These are phyloP conservation scores for Geranium brycei DNA, from an alignment of 345 rosid genomes.

Conservation along the genomic window DNA sequence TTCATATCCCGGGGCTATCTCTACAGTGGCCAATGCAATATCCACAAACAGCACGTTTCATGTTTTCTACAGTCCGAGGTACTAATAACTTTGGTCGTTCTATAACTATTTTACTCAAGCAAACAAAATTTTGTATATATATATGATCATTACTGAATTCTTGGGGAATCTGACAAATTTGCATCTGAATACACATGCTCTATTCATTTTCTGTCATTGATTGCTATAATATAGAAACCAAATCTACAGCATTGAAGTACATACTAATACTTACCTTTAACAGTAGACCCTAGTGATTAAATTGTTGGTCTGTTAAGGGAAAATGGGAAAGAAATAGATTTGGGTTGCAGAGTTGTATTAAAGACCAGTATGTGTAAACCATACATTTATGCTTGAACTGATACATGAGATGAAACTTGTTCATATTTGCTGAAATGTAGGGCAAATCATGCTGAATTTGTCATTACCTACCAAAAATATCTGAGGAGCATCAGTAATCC, in stretches of 20 bases:
- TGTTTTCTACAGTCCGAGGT: constrained; percentile 87
- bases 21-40: constrained; percentile 54
- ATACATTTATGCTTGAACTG: background rate
- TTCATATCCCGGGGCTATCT: constrained; percentile 37
- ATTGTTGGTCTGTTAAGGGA: too few species aligned
- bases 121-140: background rate
- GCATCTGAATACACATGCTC: too few species aligned
- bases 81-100: constrained; percentile 5
- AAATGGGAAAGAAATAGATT: too few species aligned
- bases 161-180: too few species aligned
- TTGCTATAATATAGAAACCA: too few species aligned
- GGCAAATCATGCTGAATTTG: constrained; percentile 75
- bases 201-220: too few species aligned
- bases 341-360: background rate
- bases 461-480: constrained; percentile 61
- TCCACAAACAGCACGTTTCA: constrained; percentile 52
- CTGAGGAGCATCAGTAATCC: constrained; percentile 44
- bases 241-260: too few species aligned
- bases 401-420: constrained; percentile 1
- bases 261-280: too few species aligned
- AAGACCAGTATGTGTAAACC: background rate
- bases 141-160: too few species aligned
- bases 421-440: constrained; percentile 32
- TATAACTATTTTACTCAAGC: background rate
- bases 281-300: too few species aligned